Base-by-base conservation (phyloP, 2,329 filamentous ascomycete genomes). In the Fusarium nematophilum region DNA sequence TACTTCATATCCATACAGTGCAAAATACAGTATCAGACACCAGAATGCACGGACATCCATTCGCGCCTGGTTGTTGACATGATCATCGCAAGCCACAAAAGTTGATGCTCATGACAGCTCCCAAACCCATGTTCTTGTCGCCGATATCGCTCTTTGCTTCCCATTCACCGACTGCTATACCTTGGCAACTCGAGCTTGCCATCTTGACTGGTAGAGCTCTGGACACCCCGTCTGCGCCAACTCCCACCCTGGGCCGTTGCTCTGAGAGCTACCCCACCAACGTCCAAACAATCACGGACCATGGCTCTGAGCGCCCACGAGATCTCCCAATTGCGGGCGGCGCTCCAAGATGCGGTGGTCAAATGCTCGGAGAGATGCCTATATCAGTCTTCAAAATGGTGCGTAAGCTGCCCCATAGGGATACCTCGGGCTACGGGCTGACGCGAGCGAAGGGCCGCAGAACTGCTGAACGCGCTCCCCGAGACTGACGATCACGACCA, bases 381-480 rank as follows among this genome's bases (percentile, higher is more conserved):
- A 10, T 98, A 97, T 72, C 93, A 97, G 70, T 95, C 94, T 6
- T 90, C 95, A 23, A 98, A 98, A 87, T 99, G 95, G 95, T 97
- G 74, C 52, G 69, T 42, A 42, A 3, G 8, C 36, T 39, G 17
- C n/a, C 17, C 7, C 15, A 17, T 9, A 21, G 9, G 33, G 7
- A 23, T n/a, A 10, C 3, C 33, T 11, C 17, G 18, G 13, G 30
- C 18, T 39, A 37, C 46, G 31, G 54, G 45, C 62, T 71, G 59
- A 70, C 44, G 25, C 14, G 8, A 25, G n/a, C 17, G 8, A 27
- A 97, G 94, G 94, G 92, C 93, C 40, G 94, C 95, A 68, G 95
- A 99, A 78, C 87, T 98, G 65, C 86, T 98, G 53, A 92, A 91
- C 70, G 90, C 95, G 3, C 87, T 98, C 33, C 85, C 90, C 30